Conservation (phyloP, 2,329 filamentous ascomycete genomes). For the Leptographium radiaticola region DNA sequence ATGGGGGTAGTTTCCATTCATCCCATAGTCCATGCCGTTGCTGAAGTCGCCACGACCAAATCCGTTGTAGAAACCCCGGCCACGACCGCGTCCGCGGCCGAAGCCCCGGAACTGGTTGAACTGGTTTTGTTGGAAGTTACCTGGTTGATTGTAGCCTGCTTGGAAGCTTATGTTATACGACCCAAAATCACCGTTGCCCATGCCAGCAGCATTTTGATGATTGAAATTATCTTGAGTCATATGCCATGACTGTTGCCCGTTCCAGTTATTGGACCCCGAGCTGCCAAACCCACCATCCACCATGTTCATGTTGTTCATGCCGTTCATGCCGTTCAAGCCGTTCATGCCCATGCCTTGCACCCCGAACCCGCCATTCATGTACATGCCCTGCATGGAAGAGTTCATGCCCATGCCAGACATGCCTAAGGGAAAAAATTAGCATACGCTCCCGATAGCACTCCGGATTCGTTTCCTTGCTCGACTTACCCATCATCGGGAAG, state of each 20-base stretch:
- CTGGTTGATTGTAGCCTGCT: constrained; percentile 69
- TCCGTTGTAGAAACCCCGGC: constrained; percentile 46
- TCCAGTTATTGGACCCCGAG: constrained; percentile 62
- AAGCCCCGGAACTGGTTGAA: constrained; percentile 68
- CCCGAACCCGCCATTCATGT: constrained; percentile 47
- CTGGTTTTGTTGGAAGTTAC: constrained; percentile 68
- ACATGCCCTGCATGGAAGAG: constrained; percentile 63
- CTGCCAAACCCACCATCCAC: constrained; percentile 55
- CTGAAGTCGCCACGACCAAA: constrained; percentile 41
- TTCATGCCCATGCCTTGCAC: constrained; percentile 65
- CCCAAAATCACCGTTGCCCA: constrained; percentile 70
- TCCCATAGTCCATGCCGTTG: constrained; percentile 1
- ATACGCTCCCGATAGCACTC: neutral
- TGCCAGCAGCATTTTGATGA: constrained; percentile 70
- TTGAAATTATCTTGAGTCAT: constrained; percentile 81
- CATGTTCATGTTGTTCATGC: constrained; percentile 71
- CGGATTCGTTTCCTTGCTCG: too few relatives aligned
- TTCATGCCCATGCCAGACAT: constrained; percentile 83
- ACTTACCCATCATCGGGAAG: constrained; percentile 81
- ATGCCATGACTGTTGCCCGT: constrained; percentile 72
- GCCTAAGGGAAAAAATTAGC: constrained; percentile 27
- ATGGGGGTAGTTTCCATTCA: neutral
- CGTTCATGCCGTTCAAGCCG: constrained; percentile 56
- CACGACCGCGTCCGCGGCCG: constrained; percentile 52
- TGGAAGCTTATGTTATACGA: constrained; percentile 65